Base-by-base conservation (phyloP, 768 basidiomycete species). In the Russula earlei region DNA sequence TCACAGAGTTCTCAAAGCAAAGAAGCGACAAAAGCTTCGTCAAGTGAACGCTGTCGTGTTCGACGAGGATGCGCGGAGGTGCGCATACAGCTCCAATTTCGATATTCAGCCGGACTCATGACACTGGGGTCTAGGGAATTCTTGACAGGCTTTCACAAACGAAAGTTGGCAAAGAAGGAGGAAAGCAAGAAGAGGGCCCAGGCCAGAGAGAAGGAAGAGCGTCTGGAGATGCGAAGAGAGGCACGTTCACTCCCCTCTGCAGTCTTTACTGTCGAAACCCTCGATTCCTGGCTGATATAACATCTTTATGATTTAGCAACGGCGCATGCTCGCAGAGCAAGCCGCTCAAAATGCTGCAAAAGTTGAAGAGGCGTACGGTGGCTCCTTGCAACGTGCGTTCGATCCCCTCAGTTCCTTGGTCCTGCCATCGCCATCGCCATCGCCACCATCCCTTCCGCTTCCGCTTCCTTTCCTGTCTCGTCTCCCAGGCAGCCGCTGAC, bases 101-200 rank as follows among this genome's bases (percentile, higher is more conserved):
- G 19, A 27, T 17, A 48, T 47, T n/a, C 25, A 12, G 4, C 6
- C 20, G 31, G 25, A 15, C 24, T 29, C 25, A 34, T 52, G 22
- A 49, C 33, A 29, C 19, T 19, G 34, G 12, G 24, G 19, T 14
- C 33, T 64, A 94, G 92, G 66, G 86, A 94, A 56, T 96, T 87
- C 70, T 72, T 96, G 67, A 94, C 91, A 17, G 93, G 93, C 25
- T 96, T 96, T 68, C 86, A 87, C 68, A 94, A 94, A 71, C 82
- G 93, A 63, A 96, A 95, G 70, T 71, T 91, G 49, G 85, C 83
- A 57, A 90, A 87, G 68, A 78, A 82, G 60, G 89, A 94, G 63
- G 84, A 80, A 47, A 79, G 84, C 42, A 82, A 80, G 63, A 77
- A 81, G 62, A 85, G 80, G 68, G 89, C 90, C 12, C 71, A 78